Conservation (phyloP, 768 basidiomycete genomes). For the Pholiota molesta region DNA sequence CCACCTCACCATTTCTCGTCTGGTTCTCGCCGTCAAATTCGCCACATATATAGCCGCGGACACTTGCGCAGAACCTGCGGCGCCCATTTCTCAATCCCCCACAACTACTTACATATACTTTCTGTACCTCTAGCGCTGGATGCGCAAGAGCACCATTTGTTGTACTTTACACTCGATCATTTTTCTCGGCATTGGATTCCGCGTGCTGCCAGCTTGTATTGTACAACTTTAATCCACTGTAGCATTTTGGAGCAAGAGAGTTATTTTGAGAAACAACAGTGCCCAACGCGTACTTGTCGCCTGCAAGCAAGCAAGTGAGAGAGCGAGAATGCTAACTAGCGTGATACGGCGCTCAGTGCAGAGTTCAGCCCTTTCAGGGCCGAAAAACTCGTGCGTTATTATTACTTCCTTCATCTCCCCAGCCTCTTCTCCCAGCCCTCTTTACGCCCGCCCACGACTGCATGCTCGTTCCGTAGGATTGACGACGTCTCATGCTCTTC, state of each 20-base stretch:
- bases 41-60: neutral
- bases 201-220: neutral
- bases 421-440: neutral
- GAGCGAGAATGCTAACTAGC: constrained; percentile 17
- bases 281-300: neutral
- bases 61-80: neutral
- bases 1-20: neutral
- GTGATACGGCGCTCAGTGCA: constrained; percentile 21
- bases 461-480: constrained; percentile 20
- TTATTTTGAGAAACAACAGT: constrained; percentile 6
- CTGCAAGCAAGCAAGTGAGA: neutral
- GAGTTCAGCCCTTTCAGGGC: constrained; percentile 16
- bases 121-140: neutral
- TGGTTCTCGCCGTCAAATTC: neutral
- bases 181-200: neutral
- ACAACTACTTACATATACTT: neutral
- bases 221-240: constrained; percentile 10
- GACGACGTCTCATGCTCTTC: constrained; percentile 42
- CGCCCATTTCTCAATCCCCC: neutral
- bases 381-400: constrained; percentile 28
- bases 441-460: constrained; percentile 12
- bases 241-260: neutral
- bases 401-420: constrained; percentile 16
- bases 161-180: neutral
- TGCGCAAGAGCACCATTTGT: neutral